Evolutionary conservation across 75 land plant species (phyloP).

Genomic region (Sequoiadendron giganteum): DNA sequence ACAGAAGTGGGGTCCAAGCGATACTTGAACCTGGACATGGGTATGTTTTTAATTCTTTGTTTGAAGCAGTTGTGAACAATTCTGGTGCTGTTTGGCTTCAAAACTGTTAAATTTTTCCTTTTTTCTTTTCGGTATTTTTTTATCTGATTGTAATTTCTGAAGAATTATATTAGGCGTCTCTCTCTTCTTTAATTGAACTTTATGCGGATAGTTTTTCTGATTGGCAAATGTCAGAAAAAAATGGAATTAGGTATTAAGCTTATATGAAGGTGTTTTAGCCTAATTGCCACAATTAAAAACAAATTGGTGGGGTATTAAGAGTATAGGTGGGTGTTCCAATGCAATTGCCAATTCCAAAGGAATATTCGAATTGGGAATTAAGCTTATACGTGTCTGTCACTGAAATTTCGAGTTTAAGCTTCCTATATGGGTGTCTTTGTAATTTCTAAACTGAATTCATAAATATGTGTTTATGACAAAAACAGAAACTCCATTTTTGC

Average conservation of each 20-base stretch:
- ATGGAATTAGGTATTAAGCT: neutral
- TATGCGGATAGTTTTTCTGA: neutral
- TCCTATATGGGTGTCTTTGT: neutral
- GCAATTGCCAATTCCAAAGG: too few relatives aligned
- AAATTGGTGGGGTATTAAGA: too few relatives aligned
- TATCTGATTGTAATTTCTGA: neutral
- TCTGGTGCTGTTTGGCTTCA: neutral
- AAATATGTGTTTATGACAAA: neutral
- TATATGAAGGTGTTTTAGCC: neutral
- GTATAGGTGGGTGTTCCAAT: too few relatives aligned
- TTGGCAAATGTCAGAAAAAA: neutral
- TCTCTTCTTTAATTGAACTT: neutral
- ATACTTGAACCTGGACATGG: neutral
- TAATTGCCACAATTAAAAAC: neutral
- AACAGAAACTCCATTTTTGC: neutral
- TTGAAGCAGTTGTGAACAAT: neutral
- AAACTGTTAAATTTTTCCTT: neutral
- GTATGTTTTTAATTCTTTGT: neutral
- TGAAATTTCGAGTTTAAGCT: neutral
- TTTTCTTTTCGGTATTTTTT: neutral
- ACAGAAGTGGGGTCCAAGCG: slow-evolving; percentile 34
- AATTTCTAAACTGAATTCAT: neutral
- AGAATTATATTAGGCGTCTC: neutral
- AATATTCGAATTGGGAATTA: too few relatives aligned
- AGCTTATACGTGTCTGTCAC: too few relatives aligned